These are phyloP conservation scores for Draba incana DNA, from an alignment of 345 rosid genomes.

Conservation along the genomic window DNA sequence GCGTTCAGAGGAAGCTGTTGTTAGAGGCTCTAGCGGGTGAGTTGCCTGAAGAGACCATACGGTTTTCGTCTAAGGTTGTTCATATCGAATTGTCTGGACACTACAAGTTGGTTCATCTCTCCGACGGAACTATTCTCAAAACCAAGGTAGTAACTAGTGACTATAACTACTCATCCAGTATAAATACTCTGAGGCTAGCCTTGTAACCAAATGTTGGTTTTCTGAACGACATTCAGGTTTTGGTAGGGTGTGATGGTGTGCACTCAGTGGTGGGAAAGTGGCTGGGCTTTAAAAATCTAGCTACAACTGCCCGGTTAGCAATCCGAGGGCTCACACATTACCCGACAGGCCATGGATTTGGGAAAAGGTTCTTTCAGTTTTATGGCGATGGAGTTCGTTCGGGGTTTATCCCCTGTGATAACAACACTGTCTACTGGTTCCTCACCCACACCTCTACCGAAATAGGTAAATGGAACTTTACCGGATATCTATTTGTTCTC, in stretches of 20 bases:
- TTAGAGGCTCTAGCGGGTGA: slow-evolving; percentile 58
- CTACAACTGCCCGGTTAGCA: slow-evolving; percentile 43
- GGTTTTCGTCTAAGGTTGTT: slow-evolving; percentile 68
- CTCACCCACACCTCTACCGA: slow-evolving; percentile 46
- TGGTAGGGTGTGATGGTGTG: slow-evolving; percentile 78
- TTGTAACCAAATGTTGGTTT: not conserved
- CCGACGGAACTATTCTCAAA: slow-evolving; percentile 57
- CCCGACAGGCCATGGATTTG: slow-evolving; percentile 48
- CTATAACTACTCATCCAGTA: not conserved
- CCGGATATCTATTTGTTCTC: not conserved
- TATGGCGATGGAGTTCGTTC: slow-evolving; percentile 55
- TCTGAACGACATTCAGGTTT: slow-evolving; percentile 47
- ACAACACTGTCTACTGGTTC: slow-evolving; percentile 51
- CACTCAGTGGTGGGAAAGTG: slow-evolving; percentile 67
- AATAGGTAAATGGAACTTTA: slow-evolving; percentile 20
- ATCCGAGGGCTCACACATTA: slow-evolving; percentile 54
- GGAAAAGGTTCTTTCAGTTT: slow-evolving; percentile 41
- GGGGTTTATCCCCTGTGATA: slow-evolving; percentile 59
- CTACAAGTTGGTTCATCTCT: slow-evolving; percentile 60
- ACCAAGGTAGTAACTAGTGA: slow-evolving; percentile 53
- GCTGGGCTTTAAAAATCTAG: slow-evolving; percentile 60
- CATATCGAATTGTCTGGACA: slow-evolving; percentile 59
- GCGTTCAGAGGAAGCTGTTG: slow-evolving; percentile 57
- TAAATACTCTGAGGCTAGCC: not conserved
- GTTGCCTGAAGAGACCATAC: slow-evolving; percentile 63